Conservation (phyloP, 2,329 filamentous ascomycete species). For the Pseudocercospora ulei region DNA sequence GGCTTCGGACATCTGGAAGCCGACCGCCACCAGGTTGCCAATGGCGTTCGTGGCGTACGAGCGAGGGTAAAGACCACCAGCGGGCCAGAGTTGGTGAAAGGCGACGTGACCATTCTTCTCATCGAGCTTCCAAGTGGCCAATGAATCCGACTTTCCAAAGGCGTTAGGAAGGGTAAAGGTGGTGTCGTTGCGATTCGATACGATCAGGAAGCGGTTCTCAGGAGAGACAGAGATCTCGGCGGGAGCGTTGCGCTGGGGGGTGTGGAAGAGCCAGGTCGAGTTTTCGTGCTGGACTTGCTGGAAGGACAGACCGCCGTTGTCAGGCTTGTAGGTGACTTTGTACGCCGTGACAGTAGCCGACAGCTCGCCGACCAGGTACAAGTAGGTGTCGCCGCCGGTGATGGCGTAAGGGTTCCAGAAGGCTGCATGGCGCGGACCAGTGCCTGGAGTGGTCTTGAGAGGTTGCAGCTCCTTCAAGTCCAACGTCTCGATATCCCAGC, state of each 20-base stretch:
- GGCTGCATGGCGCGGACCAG: constrained; percentile 34
- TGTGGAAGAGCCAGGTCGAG: constrained; percentile 41
- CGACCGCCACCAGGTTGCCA: constrained; percentile 56
- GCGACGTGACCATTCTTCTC: constrained; percentile 46
- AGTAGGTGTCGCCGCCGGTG: constrained; percentile 26
- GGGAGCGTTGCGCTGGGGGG: constrained; percentile 44
- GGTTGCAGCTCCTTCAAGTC: constrained; percentile 26
- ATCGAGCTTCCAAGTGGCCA: constrained; percentile 54
- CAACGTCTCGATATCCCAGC: constrained; percentile 25
- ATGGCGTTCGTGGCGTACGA: constrained; percentile 58
- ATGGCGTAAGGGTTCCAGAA: constrained; percentile 33
- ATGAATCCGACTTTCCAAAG: constrained; percentile 46
- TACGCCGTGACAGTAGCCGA: constrained; percentile 44
- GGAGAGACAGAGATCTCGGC: constrained; percentile 47
- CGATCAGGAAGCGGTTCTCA: constrained; percentile 51
- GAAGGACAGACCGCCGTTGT: constrained; percentile 41
- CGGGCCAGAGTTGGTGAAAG: constrained; percentile 50
- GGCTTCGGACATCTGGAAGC: constrained; percentile 51
- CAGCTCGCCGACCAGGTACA: constrained; percentile 43
- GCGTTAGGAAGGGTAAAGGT: constrained; percentile 44
- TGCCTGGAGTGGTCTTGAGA: constrained; percentile 27
- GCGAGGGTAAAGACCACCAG: constrained; percentile 56
- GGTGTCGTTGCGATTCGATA: constrained; percentile 58
- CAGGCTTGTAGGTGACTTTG: constrained; percentile 39
- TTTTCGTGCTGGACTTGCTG: constrained; percentile 39